Conservation (phyloP, 257 asterid species). For the Ilex aquifolium region DNA sequence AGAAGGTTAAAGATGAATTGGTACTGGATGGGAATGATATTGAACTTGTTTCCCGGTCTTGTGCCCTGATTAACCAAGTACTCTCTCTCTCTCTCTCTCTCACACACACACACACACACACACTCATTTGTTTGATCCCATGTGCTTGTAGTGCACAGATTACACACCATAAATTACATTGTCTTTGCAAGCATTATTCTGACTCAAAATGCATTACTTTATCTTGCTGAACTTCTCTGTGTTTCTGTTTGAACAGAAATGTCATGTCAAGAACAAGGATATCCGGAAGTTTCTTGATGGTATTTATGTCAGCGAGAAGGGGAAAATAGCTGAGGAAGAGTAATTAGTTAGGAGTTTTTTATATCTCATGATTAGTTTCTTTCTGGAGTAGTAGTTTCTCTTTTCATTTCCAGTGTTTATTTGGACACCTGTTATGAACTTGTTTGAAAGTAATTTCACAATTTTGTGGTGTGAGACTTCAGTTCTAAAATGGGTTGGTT, state of each 20-base stretch:
- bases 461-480: conserved; percentile 18
- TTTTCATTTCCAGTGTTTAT: conserved; percentile 7
- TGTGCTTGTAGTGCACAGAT: too few species aligned
- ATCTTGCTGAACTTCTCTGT: neutral
- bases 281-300: conserved; percentile 82
- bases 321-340: conserved; percentile 56
- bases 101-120: too few species aligned
- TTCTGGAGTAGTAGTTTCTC: neutral
- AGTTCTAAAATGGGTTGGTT: neutral
- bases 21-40: conserved; percentile 75
- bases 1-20: conserved; percentile 80
- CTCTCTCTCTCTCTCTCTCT: too few species aligned
- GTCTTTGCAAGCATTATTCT: neutral
- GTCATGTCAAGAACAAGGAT: conserved; percentile 86
- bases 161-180: neutral
- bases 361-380: conserved; percentile 2
- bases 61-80: conserved; percentile 78
- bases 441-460: conserved; percentile 12
- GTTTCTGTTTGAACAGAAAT: conserved; percentile 39
- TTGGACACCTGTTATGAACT: conserved; percentile 9
- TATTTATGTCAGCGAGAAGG: conserved; percentile 80
- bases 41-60: conserved; percentile 76
- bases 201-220: too few species aligned
- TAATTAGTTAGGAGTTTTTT: conserved; percentile 17
- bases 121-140: too few species aligned